A percentile compares a stretch with the other conserved stretches of the same genome.
These are phyloP conservation scores for Candida broadrunensis DNA, from an alignment of 805 yeast species.

Conservation along the genomic window DNA sequence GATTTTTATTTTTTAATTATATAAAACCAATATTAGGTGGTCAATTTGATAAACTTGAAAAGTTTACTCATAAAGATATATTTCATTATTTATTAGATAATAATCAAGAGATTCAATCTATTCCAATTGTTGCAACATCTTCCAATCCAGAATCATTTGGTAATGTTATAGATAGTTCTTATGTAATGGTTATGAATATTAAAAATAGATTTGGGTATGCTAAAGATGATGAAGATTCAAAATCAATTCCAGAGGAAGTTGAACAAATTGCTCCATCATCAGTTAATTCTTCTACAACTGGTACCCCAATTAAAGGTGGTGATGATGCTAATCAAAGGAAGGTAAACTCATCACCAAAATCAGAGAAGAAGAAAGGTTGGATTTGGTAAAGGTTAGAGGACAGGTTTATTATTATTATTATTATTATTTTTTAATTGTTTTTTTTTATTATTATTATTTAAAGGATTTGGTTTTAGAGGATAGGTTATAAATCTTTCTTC, in stretches of 20 bases:
- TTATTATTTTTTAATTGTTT: background rate
- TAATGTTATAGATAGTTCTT: slow-evolving; percentile 5
- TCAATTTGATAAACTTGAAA: background rate
- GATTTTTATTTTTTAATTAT: slow-evolving; percentile 26
- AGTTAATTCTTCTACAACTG: slow-evolving; percentile 27
- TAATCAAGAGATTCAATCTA: background rate
- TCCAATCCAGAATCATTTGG: background rate
- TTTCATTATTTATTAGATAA: background rate
- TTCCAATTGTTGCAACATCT: background rate
- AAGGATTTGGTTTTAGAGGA: background rate
- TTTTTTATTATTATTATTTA: background rate
- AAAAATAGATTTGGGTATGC: slow-evolving; percentile 5
- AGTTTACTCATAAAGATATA: background rate
- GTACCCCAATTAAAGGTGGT: background rate
- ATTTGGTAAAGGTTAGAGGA: slow-evolving; percentile 14
- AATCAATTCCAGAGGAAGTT: slow-evolving; percentile 29
- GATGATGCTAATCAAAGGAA: too few relatives aligned
- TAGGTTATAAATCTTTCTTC: too few relatives aligned
- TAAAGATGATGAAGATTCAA: slow-evolving; percentile 2
- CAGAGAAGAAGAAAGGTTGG: slow-evolving; percentile 15
- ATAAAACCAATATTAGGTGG: slow-evolving; percentile 19
- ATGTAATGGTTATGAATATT: slow-evolving; percentile 10
- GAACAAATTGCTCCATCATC: slow-evolving; percentile 23
- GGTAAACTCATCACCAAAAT: too few relatives aligned
- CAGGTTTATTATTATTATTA: background rate